Conservation (phyloP, 768 basidiomycete genomes). For the Amanita pseudoporphyria region DNA sequence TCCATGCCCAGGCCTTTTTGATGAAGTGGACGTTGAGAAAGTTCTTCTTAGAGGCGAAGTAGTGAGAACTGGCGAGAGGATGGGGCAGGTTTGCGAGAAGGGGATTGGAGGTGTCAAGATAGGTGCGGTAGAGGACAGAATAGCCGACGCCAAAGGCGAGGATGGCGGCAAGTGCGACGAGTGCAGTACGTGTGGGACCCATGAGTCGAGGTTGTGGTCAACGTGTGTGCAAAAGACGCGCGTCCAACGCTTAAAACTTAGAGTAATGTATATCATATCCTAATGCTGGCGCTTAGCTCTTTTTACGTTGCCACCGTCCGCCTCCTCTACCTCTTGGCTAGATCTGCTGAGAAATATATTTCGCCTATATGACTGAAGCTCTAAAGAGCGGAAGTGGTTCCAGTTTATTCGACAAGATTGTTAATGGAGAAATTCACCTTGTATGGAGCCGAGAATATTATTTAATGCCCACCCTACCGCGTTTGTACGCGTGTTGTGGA, state of each 20-base stretch:
- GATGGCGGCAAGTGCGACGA: constrained; percentile 33
- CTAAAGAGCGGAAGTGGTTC: not conserved
- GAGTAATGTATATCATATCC: no score
- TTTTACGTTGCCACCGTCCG: no score
- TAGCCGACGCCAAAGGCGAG: constrained; percentile 55
- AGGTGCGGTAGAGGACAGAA: constrained; percentile 55
- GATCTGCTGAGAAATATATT: not conserved
- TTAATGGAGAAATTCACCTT: constrained; percentile 33
- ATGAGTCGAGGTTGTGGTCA: constrained; percentile 12
- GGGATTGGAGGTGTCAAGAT: constrained; percentile 80
- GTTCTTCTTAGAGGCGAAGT: constrained; percentile 78
- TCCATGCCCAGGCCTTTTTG: constrained; percentile 91
- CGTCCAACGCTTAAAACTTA: not conserved
- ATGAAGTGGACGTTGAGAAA: constrained; percentile 79
- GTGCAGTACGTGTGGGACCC: constrained; percentile 20
- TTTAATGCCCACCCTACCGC: constrained; percentile 57
- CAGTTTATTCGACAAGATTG: not conserved
- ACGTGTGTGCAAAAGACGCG: not conserved
- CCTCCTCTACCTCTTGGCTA: not conserved
- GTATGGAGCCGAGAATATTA: constrained; percentile 71
- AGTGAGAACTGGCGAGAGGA: constrained; percentile 49
- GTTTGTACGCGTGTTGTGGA: constrained; percentile 26
- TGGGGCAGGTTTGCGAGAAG: constrained; percentile 61
- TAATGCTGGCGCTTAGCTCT: not conserved
- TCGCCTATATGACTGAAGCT: constrained; percentile 1